Evolutionary conservation across 495 filamentous ascomycete genomes (phyloP), one percentile per base, ranked within the genome.

Genomic region (Articulospora tetracladia): DNA sequence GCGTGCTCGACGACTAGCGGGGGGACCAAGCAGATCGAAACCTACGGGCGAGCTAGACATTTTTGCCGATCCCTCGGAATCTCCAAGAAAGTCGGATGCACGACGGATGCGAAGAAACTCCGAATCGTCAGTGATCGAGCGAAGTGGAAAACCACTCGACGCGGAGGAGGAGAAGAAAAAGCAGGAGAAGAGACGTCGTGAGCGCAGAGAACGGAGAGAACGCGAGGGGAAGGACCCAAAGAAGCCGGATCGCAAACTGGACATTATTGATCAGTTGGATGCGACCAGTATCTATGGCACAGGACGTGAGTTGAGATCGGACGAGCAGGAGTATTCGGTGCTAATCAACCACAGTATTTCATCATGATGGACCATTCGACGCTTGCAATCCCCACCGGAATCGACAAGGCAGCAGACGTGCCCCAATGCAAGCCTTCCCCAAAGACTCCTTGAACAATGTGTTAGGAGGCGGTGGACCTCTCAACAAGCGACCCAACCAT

Each of bases 351-450:
- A 19, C 60, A 97, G 93, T 98, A 70, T 97, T 99, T 74, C 95
- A 99, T 61, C 95, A 99, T 70, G 95, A 99, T 70, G 95, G 95
- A 24, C 95, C 95, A 10, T 99, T 97, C 66, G 95, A 99, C 75
- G 95, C 95, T 17, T 94, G 92, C 73, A 97, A 97, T 66, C 93
- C 95, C 6, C 88, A 94, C 71, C 89, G 95, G 60, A 99, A 99
- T 70, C 86, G 90, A 51, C 90, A 89, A 66, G 90, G 88, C 53
- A 82, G 87, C 61, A 83, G 86, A 57, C 86, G 89, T 27, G 92
- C 94, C 13, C 95, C 95, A 1, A 96, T 99, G 90, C 87, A 97
- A 70, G 95, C 95, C 6, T 99, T 98, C 74, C 92, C 95, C 20
- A 86, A 89, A 61, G 90, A 86, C 63, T 96, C 91, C 11, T 79